Evolutionary conservation across 768 basidiomycete genomes (phyloP).

Genomic region (Saitozyma podzolica): DNA sequence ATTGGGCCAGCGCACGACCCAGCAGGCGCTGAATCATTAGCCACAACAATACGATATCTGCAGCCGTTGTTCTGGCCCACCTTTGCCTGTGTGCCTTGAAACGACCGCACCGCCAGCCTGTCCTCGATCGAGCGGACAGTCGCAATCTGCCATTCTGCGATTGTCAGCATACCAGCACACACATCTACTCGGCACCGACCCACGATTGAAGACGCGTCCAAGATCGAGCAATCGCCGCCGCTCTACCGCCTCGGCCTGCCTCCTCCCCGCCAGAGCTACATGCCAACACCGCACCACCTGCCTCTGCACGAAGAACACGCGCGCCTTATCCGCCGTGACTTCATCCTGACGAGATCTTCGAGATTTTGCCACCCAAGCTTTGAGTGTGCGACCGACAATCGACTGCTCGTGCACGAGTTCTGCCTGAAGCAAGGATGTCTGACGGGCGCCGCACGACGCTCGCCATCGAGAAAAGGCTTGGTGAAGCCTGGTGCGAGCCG

Average conservation of each 20-base stretch:
- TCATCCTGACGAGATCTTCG: conserved; percentile 12
- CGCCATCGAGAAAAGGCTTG: conserved; percentile 25
- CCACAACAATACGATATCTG: not conserved
- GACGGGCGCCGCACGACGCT: not conserved
- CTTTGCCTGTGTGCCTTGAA: conserved; percentile 9
- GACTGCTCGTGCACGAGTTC: conserved; percentile 16
- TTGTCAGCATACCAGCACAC: conserved; percentile 1
- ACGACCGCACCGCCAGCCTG: conserved; percentile 1
- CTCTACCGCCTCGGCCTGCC: conserved; percentile 19
- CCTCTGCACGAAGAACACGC: conserved; percentile 34
- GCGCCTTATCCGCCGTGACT: conserved; percentile 29
- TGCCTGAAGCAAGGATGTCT: conserved; percentile 12
- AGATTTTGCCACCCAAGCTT: conserved; percentile 18
- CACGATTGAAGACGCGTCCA: conserved; percentile 24
- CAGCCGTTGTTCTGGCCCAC: conserved; percentile 4
- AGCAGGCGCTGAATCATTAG: conserved; percentile 16
- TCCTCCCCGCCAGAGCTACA: conserved; percentile 5
- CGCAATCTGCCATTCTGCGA: conserved; percentile 23
- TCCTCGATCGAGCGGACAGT: conserved; percentile 13
- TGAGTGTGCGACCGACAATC: not conserved
- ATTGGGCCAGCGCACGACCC: conserved; percentile 12
- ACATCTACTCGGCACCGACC: not conserved
- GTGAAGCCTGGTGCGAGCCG: not conserved
- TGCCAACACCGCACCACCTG: conserved; percentile 27
- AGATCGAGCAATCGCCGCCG: conserved; percentile 11